Conservation (phyloP, 2,329 filamentous ascomycete genomes). For the Cercospora sesami region DNA sequence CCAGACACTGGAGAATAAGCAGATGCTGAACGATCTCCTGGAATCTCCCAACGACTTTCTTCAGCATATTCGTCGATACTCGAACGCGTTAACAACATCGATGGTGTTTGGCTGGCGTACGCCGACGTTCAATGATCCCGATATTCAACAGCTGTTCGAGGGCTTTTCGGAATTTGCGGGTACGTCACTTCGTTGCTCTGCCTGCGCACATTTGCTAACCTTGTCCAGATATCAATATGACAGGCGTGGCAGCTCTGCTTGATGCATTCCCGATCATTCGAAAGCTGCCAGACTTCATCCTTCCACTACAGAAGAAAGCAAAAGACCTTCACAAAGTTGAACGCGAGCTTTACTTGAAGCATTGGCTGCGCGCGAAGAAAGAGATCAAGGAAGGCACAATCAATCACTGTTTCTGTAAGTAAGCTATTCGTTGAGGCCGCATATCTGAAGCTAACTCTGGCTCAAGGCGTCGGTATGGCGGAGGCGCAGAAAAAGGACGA, state of each 20-base stretch:
- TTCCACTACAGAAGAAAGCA: constrained; percentile 24
- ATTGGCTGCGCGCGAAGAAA: constrained; percentile 30
- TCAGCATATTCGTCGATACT: constrained; percentile 51
- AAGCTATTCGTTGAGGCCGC: too few species aligned
- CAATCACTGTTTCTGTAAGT: constrained; percentile 29
- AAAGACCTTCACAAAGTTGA: constrained; percentile 30
- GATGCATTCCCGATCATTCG: constrained; percentile 52
- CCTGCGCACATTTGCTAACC: background rate
- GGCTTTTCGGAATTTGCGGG: constrained; percentile 46
- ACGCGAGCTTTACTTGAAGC: constrained; percentile 26
- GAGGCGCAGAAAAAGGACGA: constrained; percentile 31
- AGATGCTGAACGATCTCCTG: constrained; percentile 54
- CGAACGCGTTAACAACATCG: constrained; percentile 51
- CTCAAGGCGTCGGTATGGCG: constrained; percentile 25
- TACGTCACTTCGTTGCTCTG: background rate
- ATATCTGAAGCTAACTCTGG: background rate
- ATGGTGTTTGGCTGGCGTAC: constrained; percentile 52
- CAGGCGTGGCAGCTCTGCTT: constrained; percentile 46
- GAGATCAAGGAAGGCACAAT: constrained; percentile 26
- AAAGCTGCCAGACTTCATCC: constrained; percentile 45
- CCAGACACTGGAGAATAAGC: constrained; percentile 57
- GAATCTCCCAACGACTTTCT: constrained; percentile 46
- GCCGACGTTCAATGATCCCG: constrained; percentile 44
- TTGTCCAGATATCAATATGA: constrained; percentile 41
- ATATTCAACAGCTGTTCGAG: constrained; percentile 48